Evolutionary conservation across 169 alveolate species (phyloP).

Genomic region (Amoebophrya sp.): DNA sequence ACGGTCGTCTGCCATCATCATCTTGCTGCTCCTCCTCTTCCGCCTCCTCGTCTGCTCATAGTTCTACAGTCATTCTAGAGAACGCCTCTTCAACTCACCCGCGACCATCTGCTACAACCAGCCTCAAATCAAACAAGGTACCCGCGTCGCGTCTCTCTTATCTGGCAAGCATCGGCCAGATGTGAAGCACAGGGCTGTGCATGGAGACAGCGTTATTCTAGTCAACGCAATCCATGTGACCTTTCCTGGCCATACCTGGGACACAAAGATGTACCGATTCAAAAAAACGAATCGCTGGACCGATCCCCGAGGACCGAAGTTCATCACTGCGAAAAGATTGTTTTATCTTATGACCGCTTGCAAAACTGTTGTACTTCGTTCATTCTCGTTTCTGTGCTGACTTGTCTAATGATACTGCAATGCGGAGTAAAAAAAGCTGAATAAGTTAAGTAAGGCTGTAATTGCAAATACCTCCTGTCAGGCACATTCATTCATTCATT

Average conservation of each 20-base stretch:
- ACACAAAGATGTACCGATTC: constrained; percentile 71
- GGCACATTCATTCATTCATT: too few species aligned
- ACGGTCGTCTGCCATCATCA: background rate
- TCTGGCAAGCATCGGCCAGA: constrained; percentile 52
- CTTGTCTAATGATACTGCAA: too few species aligned
- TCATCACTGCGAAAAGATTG: constrained; percentile 73
- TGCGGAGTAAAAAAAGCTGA: too few species aligned
- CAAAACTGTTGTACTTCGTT: too few species aligned
- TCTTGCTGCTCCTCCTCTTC: background rate
- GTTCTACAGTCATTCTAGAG: background rate
- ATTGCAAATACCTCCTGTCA: too few species aligned
- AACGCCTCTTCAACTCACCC: background rate
- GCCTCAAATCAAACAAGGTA: constrained; percentile 45
- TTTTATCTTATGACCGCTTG: too few species aligned
- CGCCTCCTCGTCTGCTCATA: background rate
- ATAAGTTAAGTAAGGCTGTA: too few species aligned
- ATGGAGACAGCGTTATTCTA: constrained; percentile 71
- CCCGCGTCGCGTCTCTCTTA: constrained; percentile 42
- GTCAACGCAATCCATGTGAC: constrained; percentile 72
- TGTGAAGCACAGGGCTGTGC: constrained; percentile 30
- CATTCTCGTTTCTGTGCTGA: too few species aligned
- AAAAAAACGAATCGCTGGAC: constrained; percentile 58
- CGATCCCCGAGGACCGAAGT: constrained; percentile 71
- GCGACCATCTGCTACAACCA: background rate
- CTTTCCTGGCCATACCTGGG: constrained; percentile 81